Evolutionary conservation across 768 basidiomycete species (phyloP), one percentile per base, ranked within the genome.

Genomic region (Clitopilus hobsonii): DNA sequence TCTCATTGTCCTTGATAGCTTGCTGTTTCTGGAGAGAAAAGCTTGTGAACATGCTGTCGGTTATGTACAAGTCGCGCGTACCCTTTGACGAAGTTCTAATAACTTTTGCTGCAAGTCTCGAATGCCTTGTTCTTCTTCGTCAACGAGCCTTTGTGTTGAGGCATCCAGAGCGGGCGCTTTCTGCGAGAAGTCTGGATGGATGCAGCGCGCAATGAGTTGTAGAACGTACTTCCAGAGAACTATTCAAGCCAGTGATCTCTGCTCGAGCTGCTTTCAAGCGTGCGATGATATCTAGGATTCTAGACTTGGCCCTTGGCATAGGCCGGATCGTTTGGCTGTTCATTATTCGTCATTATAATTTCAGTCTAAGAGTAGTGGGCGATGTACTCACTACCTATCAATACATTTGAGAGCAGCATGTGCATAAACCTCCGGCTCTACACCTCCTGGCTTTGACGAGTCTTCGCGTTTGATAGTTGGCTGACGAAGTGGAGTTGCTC

Each of bases 391-490:
- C 89, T 89, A 92, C 66, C 84, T 80, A 64, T 89, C 85, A 53
- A 92, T 74, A 61, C 85, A 90, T 68, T 85, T 89, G 57, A 88
- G 64, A 0, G 90, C 88, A 7, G 90, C 90, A 56, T 83, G 74
- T 0, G 83, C 86, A 66, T 89, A 91, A 13, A 88, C 76, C 65
- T 91, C 89, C 5, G 89, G 88, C 22, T 88, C 85, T 6, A 80
- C 71, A 20, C 84, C 83, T 41, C 67, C 69, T 3, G 61, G 56
- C 38, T 72, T 71, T 30, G 67, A 62, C 16, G 70, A 68, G 53
- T 73, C 74, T 41, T 74, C 73, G 51, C 69, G 75, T 61, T 67
- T 78, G 29, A 62, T 60, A 4, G 70, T 63, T 23, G 67, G 72
- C 54, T 76, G 81, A 52, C 78, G 75, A 38, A 89, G 76, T 11